phyloP scores from a whole-genome alignment of 1,139 yeast species.

The Sugiyamaella pinicola region DNA sequence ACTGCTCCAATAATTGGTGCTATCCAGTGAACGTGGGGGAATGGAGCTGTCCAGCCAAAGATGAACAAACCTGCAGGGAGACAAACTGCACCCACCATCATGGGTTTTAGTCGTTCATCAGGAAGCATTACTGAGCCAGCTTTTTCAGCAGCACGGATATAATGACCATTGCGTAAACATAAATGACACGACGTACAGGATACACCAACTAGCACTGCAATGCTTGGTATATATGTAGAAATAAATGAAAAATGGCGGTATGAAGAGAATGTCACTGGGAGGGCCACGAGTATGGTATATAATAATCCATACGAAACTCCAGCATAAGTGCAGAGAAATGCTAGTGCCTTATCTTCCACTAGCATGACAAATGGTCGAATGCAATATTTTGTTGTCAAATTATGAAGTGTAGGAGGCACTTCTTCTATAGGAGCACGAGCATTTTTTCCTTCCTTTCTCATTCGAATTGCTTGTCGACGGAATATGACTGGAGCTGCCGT shows the following conservation, averaged over 20 bases:
- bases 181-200: conserved; percentile 5
- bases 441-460: conserved; percentile 18
- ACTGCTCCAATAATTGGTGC: conserved; percentile 72
- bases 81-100: conserved; percentile 52
- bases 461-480: conserved; percentile 13
- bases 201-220: conserved; percentile 20
- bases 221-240: conserved; percentile 18
- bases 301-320: conserved; percentile 21
- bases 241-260: conserved; percentile 17
- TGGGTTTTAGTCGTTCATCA: conserved; percentile 19
- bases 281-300: conserved; percentile 18
- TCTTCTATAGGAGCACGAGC: conserved; percentile 21
- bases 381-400: conserved; percentile 16
- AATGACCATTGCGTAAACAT: conserved; percentile 1
- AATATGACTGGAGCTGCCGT: conserved; percentile 20
- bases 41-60: conserved; percentile 56
- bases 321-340: conserved; percentile 21
- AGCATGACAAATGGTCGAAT: conserved; percentile 17
- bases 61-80: conserved; percentile 49
- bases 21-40: conserved; percentile 63
- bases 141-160: conserved; percentile 2
- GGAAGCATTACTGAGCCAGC: conserved; percentile 12
- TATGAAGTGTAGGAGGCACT: conserved; percentile 16
- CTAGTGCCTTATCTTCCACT: conserved; percentile 16
- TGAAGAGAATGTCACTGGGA: conserved; percentile 21